Evolutionary conservation across 2,329 filamentous ascomycete genomes (phyloP), one percentile per base, ranked within the genome.

Genomic region (Teratosphaeria pseudoeucalypti): DNA sequence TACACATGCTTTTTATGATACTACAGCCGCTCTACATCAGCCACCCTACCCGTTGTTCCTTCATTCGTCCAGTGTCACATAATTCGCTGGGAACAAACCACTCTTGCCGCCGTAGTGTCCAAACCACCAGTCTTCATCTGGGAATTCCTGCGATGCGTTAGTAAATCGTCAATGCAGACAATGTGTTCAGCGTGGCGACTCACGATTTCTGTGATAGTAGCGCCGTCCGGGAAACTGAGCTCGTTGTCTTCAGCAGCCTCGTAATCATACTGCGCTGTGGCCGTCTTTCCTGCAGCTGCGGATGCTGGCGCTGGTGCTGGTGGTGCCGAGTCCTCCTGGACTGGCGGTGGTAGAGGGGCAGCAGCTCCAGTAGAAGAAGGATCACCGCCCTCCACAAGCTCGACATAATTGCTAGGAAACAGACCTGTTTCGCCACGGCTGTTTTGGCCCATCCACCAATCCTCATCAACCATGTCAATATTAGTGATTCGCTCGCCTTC

Each of bases 391-490:
- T 88, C 86, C 39, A 94, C 80, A 26, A 96, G 74, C 73, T 96
- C 91, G 57, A 99, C 92, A 66, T 99, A 99, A 79, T 96, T 97
- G 77, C 90, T 94, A 5, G 94, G 94, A 81, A 99, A 97, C 39
- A 99, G 80, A 55, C 94, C 94, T 60, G 81, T 86, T 74, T 96
- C 90, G 67, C 94, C 94, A 62, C 80, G 81, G 26, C 82, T 78
- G 77, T 97, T 99, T 65, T 88, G 89, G 52, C 95, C 94, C 83
- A 96, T 88, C 94, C 94, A 99, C 94, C 94, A 99, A 72, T 99
- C 92, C 57, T 95, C 88, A 67, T 97, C 94, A 2, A 99, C 90
- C 89, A 95, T 95, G 63, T 97, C 90, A 68, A 99, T 96, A 71
- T 96, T 87, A 27, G 83, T 91, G 43, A 99, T 87, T 64, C 86